These are phyloP conservation scores for Parathielavia hyrcaniae DNA, from an alignment of 495 filamentous ascomycete genomes.

Conservation along the genomic window DNA sequence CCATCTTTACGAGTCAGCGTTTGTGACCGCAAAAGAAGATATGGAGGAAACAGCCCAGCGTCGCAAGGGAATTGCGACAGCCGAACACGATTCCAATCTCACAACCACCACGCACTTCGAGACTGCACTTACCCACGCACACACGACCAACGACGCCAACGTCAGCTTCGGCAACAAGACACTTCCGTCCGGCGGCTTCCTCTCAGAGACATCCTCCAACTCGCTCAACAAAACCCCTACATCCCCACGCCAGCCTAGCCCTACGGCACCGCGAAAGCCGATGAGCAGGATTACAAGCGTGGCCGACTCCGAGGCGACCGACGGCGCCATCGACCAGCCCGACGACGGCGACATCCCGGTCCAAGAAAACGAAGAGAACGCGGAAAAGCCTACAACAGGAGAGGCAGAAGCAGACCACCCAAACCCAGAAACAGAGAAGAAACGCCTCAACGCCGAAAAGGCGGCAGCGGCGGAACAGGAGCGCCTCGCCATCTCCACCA, in stretches of 20 bases:
- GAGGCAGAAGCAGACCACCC: background rate
- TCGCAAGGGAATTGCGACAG: background rate
- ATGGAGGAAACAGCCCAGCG: background rate
- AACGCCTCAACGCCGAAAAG: conserved; percentile 17
- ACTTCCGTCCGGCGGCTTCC: conserved; percentile 23
- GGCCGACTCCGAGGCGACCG: conserved; percentile 39
- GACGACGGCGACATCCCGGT: conserved; percentile 3
- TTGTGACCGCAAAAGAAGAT: conserved; percentile 14
- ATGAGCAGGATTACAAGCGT: conserved; percentile 30
- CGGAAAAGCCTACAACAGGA: background rate
- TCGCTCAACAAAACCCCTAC: conserved; percentile 34
- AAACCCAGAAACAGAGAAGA: conserved; percentile 1
- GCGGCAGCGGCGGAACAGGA: conserved; percentile 15
- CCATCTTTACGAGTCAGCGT: conserved; percentile 21
- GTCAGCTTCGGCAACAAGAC: conserved; percentile 14
- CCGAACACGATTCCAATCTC: conserved; percentile 8
- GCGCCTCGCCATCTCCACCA: conserved; percentile 27
- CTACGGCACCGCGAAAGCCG: conserved; percentile 5
- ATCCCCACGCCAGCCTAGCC: conserved; percentile 14
- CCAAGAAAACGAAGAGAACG: conserved; percentile 8
- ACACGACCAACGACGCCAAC: conserved; percentile 13
- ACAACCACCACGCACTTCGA: conserved; percentile 28
- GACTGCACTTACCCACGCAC: conserved; percentile 37
- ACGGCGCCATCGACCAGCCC: conserved; percentile 17
- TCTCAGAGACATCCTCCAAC: conserved; percentile 38